phyloP scores from a whole-genome alignment of 805 yeast species.

The Jamesozyma lodderae region DNA sequence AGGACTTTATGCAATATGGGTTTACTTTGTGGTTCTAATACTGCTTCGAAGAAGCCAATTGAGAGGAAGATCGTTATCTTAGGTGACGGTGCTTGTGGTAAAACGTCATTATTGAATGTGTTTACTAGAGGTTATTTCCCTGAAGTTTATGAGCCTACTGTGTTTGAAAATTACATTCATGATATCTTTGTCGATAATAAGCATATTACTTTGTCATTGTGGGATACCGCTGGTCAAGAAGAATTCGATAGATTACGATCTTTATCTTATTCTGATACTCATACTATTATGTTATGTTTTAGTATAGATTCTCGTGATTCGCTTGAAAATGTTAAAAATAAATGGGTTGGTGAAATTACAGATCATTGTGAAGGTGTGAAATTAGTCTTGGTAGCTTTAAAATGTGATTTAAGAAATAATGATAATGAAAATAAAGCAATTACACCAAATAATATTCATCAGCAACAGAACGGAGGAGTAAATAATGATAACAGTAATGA shows the following conservation, averaged over 20 bases:
- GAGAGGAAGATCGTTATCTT: slow-evolving; percentile 88
- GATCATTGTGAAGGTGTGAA: slow-evolving; percentile 97
- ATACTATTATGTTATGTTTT: slow-evolving; percentile 93
- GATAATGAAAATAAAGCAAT: slow-evolving; percentile 40
- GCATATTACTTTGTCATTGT: slow-evolving; percentile 81
- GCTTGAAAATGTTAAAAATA: slow-evolving; percentile 84
- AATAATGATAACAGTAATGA: slow-evolving; percentile 10
- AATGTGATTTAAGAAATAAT: slow-evolving; percentile 79
- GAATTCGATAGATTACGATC: slow-evolving; percentile 93
- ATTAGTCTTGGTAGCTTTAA: slow-evolving; percentile 84
- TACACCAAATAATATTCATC: slow-evolving; percentile 22
- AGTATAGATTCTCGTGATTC: slow-evolving; percentile 92
- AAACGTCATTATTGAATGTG: slow-evolving; percentile 87
- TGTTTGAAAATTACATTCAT: slow-evolving; percentile 93
- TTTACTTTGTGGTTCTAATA: slow-evolving; percentile 25
- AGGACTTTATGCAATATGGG: slow-evolving; percentile 7
- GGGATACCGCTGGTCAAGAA: slow-evolving; percentile 99
- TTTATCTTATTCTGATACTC: slow-evolving; percentile 88
- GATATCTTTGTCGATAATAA: slow-evolving; percentile 93
- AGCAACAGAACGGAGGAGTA: slow-evolving; percentile 13
- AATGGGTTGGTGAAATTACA: slow-evolving; percentile 95
- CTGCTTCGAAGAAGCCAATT: slow-evolving; percentile 36
- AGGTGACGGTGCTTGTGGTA: slow-evolving; percentile 99
- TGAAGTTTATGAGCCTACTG: slow-evolving; percentile 96
- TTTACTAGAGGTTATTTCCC: slow-evolving; percentile 97